These are phyloP conservation scores for Naganishia liquefaciens DNA, from an alignment of 1,284 basidiomycete genomes.

Conservation along the genomic window DNA sequence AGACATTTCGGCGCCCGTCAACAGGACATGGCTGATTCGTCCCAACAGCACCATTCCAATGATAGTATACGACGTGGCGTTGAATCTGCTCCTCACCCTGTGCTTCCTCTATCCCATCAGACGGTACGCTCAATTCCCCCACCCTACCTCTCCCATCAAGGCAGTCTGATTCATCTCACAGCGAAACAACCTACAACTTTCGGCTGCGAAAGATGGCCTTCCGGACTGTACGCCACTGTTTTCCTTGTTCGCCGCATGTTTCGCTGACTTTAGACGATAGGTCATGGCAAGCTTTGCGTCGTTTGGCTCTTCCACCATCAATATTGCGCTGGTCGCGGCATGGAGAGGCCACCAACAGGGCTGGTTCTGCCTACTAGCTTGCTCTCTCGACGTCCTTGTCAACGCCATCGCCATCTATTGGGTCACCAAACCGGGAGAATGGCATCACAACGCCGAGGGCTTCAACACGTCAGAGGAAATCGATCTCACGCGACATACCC, in stretches of 20 bases:
- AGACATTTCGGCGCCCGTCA: background rate
- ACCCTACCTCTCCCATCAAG: background rate
- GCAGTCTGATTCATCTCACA: background rate
- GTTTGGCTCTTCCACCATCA: conserved; percentile 24
- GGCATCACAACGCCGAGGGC: conserved; percentile 16
- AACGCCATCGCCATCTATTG: conserved; percentile 18
- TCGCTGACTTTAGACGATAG: background rate
- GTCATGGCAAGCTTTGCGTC: conserved; percentile 15
- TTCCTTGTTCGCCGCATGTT: background rate
- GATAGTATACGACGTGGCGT: conserved; percentile 15
- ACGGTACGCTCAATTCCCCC: conserved; percentile 7
- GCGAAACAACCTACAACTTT: conserved; percentile 22
- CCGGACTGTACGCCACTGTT: conserved; percentile 3
- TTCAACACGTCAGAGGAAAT: background rate
- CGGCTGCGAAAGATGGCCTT: conserved; percentile 20
- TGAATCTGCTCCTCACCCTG: conserved; percentile 8
- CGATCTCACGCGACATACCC: background rate
- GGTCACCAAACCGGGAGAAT: conserved; percentile 23
- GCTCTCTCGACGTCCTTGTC: conserved; percentile 22
- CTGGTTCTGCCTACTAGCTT: conserved; percentile 23
- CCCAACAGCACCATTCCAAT: conserved; percentile 18
- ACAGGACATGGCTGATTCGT: background rate
- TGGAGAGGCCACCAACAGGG: conserved; percentile 23
- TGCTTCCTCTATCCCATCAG: conserved; percentile 22
- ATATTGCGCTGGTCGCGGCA: conserved; percentile 17